Percentiles rank a stretch among this genome's conserved stretches.
phyloP scores from a whole-genome alignment of 495 filamentous ascomycete genomes.

The Penicillium dipodomyicola region DNA sequence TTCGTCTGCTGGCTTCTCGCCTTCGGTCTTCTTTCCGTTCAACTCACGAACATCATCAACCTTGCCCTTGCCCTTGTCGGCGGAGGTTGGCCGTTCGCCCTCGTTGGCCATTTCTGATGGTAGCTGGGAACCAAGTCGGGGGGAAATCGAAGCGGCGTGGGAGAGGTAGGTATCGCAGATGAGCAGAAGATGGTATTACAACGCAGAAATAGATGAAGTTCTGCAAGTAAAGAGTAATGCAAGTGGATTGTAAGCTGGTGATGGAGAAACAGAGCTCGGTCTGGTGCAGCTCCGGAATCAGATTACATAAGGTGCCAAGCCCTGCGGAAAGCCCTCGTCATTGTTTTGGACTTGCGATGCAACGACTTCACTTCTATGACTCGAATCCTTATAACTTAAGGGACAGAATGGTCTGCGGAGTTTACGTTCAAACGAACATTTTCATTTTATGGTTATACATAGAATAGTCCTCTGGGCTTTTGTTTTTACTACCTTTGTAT shows the following conservation, averaged over 20 bases:
- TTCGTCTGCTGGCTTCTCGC: conserved; percentile 69
- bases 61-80: conserved; percentile 97
- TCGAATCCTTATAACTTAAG: not conserved
- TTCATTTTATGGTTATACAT: not conserved
- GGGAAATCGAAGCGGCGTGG: conserved; percentile 12
- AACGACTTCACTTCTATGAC: conserved; percentile 3
- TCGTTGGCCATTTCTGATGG: conserved; percentile 78
- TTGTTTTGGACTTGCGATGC: conserved; percentile 18
- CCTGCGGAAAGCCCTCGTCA: conserved; percentile 24
- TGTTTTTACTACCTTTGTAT: too few species aligned
- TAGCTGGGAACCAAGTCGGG: conserved; percentile 36
- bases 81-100: conserved; percentile 76
- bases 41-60: conserved; percentile 59
- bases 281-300: conserved; percentile 38
- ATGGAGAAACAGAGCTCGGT: conserved; percentile 39
- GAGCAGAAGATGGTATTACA: conserved; percentile 10
- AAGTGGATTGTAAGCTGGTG: conserved; percentile 43
- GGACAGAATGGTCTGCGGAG: not conserved
- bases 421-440: not conserved
- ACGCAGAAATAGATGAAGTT: conserved; percentile 18
- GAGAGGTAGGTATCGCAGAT: conserved; percentile 2
- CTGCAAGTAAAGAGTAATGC: conserved; percentile 33
- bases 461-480: not conserved
- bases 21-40: conserved; percentile 61
- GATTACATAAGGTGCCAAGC: conserved; percentile 39